Evolutionary conservation across 2,329 filamentous ascomycete genomes (phyloP).

Genomic region (Diaporthe vexans): DNA sequence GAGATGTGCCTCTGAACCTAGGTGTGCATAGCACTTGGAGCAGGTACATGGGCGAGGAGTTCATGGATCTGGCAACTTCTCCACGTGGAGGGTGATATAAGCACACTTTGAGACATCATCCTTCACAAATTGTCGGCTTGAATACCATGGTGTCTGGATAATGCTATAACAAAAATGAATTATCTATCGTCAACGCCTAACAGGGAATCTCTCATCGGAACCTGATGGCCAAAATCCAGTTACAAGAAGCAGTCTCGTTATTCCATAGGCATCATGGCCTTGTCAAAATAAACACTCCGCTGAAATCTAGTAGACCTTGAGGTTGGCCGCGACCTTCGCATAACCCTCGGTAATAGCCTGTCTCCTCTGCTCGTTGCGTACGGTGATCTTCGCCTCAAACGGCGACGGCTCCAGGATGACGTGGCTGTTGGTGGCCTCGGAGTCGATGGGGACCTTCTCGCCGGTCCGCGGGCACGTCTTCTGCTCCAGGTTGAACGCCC

Average conservation of each 20-base stretch:
- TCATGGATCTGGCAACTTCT: neutral
- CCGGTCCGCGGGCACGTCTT: constrained; percentile 60
- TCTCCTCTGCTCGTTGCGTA: constrained; percentile 56
- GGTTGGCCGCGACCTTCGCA: constrained; percentile 49
- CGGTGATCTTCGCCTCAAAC: constrained; percentile 61
- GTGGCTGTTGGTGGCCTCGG: constrained; percentile 65
- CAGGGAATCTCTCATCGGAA: neutral
- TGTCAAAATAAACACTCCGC: neutral
- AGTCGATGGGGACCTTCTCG: constrained; percentile 59
- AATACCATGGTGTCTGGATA: too few relatives aligned
- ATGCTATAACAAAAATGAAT: neutral
- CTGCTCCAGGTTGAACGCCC: constrained; percentile 61
- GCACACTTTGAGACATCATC: too few relatives aligned
- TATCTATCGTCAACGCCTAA: constrained; percentile 13
- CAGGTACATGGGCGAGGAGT: too few relatives aligned
- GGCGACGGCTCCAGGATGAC: constrained; percentile 66
- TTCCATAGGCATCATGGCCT: neutral
- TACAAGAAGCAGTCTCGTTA: neutral
- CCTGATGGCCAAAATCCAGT: neutral
- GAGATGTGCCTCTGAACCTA: too few relatives aligned
- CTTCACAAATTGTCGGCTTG: neutral
- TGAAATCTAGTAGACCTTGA: constrained; percentile 47
- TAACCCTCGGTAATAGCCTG: constrained; percentile 55
- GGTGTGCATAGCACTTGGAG: too few relatives aligned
- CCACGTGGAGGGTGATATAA: neutral